A percentile compares a stretch with the other conserved stretches of the same genome.
phyloP scores from a whole-genome alignment of 2,329 filamentous ascomycete genomes.

The Biscogniauxia sp. region DNA sequence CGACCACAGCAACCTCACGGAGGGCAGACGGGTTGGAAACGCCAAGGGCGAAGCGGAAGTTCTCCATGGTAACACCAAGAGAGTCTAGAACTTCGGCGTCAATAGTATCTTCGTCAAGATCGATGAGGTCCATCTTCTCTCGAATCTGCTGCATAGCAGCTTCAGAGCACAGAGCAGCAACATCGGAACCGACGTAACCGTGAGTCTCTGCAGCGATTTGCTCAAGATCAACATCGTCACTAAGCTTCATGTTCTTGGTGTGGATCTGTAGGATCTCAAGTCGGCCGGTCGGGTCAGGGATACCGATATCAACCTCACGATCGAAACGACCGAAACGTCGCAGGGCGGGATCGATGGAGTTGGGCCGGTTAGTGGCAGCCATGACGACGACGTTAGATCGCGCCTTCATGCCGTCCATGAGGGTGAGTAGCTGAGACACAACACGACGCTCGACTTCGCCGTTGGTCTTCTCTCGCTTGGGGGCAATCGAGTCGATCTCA shows the following conservation, averaged over 20 bases:
- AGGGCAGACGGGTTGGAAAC: slow-evolving; percentile 98
- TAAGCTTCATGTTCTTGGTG: slow-evolving; percentile 99
- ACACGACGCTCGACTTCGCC: slow-evolving; percentile 98
- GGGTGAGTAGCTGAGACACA: slow-evolving; percentile 88
- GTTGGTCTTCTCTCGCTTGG: slow-evolving; percentile 99
- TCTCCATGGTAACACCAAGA: slow-evolving; percentile 98
- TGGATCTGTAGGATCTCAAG: slow-evolving; percentile 99
- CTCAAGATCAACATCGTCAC: slow-evolving; percentile 93
- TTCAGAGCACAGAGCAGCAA: slow-evolving; percentile 97
- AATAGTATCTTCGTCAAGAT: slow-evolving; percentile 97
- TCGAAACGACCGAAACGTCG: slow-evolving; percentile 98
- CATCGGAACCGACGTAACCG: slow-evolving; percentile 97
- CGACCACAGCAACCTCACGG: slow-evolving; percentile 97
- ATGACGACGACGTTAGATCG: slow-evolving; percentile 98
- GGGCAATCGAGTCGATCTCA: slow-evolving; percentile 98
- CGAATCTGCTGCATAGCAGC: slow-evolving; percentile 99
- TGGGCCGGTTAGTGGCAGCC: slow-evolving; percentile 97
- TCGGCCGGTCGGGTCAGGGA: slow-evolving; percentile 95
- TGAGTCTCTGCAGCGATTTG: slow-evolving; percentile 96
- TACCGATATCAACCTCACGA: slow-evolving; percentile 97
- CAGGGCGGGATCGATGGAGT: slow-evolving; percentile 96
- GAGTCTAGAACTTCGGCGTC: slow-evolving; percentile 98
- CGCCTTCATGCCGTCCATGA: slow-evolving; percentile 99
- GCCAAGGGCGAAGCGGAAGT: slow-evolving; percentile 97
- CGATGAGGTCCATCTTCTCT: slow-evolving; percentile 99